These are phyloP conservation scores for Phlebopus sp. DNA, from an alignment of 1,284 basidiomycete species.

Conservation along the genomic window DNA sequence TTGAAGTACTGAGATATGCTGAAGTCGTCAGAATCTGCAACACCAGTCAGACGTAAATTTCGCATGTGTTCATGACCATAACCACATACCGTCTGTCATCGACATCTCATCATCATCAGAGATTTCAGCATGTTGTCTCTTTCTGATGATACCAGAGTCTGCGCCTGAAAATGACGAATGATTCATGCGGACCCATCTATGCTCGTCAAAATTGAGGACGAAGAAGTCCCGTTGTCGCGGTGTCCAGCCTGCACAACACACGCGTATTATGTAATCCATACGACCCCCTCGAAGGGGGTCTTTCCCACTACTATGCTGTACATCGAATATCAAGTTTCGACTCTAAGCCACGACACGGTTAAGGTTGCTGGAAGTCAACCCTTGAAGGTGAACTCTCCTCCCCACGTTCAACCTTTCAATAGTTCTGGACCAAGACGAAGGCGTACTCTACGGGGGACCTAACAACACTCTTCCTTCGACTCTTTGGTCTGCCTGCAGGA, in stretches of 20 bases:
- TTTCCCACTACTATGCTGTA: too few species aligned
- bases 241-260: not conserved
- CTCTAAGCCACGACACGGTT: too few species aligned
- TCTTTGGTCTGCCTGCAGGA: too few species aligned
- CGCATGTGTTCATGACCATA: not conserved
- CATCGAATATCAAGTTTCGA: too few species aligned
- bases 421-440: too few species aligned
- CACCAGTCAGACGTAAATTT: not conserved
- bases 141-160: slow-evolving; percentile 16
- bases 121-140: slow-evolving; percentile 4
- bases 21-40: slow-evolving; percentile 16
- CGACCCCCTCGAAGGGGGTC: not conserved
- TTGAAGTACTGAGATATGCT: slow-evolving; percentile 21
- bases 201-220: slow-evolving; percentile 3
- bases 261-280: not conserved
- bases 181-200: slow-evolving; percentile 26
- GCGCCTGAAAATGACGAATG: slow-evolving; percentile 15
- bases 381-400: too few species aligned
- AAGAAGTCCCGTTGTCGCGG: too few species aligned
- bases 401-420: too few species aligned
- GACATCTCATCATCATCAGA: slow-evolving; percentile 16
- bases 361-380: too few species aligned
- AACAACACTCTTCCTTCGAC: too few species aligned
- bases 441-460: too few species aligned
- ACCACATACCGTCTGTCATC: slow-evolving; percentile 20